These are phyloP conservation scores for Globisporangium polare DNA, from an alignment of 352 stramenopile genomes.

Conservation along the genomic window DNA sequence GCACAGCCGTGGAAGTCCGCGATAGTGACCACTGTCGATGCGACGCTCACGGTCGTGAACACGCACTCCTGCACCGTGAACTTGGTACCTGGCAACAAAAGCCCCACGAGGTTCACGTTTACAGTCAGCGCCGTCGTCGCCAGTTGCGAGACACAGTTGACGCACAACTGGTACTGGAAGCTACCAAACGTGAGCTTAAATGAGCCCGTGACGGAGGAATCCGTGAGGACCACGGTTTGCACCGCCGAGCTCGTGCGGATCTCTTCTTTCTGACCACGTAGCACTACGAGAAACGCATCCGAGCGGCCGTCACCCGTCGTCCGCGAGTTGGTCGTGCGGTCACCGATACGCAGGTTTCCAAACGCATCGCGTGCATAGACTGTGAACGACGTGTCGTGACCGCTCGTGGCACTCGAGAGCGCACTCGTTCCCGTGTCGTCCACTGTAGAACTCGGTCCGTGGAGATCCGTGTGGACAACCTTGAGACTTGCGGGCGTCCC, in stretches of 20 bases:
- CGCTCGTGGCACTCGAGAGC: conserved; percentile 79
- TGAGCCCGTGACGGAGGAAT: conserved; percentile 27
- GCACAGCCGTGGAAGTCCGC: conserved; percentile 51
- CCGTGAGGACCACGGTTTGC: conserved; percentile 45
- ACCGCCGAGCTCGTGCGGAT: conserved; percentile 89
- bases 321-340: conserved; percentile 62
- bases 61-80: conserved; percentile 73
- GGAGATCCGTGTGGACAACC: conserved; percentile 88
- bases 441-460: conserved; percentile 86
- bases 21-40: conserved; percentile 45
- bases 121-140: conserved; percentile 49
- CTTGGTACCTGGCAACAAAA: conserved; percentile 48
- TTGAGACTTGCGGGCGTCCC: conserved; percentile 58
- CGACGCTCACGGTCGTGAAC: conserved; percentile 48
- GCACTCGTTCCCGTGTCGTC: conserved; percentile 63
- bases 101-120: conserved; percentile 53
- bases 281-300: conserved; percentile 90
- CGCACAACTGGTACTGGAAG: conserved; percentile 51
- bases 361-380: conserved; percentile 92
- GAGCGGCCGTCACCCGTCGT: conserved; percentile 79
- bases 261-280: conserved; percentile 61
- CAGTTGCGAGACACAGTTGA: conserved; percentile 50
- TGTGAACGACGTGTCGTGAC: conserved; percentile 78
- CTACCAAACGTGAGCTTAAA: conserved; percentile 76
- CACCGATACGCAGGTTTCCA: conserved; percentile 87